phyloP scores from a whole-genome alignment of 495 filamentous ascomycete species.

The Penicillium simplicissimum region DNA sequence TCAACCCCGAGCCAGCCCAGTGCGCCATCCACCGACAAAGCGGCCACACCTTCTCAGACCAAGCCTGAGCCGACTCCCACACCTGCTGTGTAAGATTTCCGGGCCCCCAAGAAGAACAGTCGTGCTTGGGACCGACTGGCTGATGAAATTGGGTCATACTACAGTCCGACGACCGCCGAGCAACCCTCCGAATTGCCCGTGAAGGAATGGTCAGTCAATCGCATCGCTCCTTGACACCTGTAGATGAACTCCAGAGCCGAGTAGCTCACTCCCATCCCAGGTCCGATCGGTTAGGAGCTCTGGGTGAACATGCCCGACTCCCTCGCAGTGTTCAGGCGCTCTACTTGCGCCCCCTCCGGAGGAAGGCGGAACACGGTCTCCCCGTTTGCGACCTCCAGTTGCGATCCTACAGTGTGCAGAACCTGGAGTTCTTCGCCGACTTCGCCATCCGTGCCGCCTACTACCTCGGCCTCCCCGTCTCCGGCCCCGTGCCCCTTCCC shows the following conservation, averaged over 20 bases:
- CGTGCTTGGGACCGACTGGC: neutral
- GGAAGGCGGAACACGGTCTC: conserved; percentile 68
- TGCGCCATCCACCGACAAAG: conserved; percentile 18
- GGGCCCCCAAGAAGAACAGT: neutral
- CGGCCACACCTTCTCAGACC: conserved; percentile 16
- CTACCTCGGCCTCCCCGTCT: conserved; percentile 84
- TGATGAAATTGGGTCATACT: conserved; percentile 3
- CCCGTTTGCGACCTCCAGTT: conserved; percentile 89
- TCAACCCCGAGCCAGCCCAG: conserved; percentile 25
- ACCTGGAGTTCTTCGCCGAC: conserved; percentile 92
- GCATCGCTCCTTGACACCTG: neutral
- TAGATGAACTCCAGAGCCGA: neutral
- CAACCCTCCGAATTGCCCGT: conserved; percentile 22
- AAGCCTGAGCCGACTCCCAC: conserved; percentile 1
- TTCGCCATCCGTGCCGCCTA: conserved; percentile 95
- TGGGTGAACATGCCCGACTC: conserved; percentile 51
- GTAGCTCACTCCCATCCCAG: conserved; percentile 26
- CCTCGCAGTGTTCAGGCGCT: conserved; percentile 80
- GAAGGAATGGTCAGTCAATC: conserved; percentile 33
- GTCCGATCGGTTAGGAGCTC: conserved; percentile 39
- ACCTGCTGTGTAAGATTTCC: neutral
- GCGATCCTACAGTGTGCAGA: conserved; percentile 85
- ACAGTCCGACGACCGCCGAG: conserved; percentile 15
- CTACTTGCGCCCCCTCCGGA: conserved; percentile 82
- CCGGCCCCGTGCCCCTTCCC: conserved; percentile 86